phyloP scores from a whole-genome alignment of 2,329 filamentous ascomycete species.

The Ophiostoma ulmi region DNA sequence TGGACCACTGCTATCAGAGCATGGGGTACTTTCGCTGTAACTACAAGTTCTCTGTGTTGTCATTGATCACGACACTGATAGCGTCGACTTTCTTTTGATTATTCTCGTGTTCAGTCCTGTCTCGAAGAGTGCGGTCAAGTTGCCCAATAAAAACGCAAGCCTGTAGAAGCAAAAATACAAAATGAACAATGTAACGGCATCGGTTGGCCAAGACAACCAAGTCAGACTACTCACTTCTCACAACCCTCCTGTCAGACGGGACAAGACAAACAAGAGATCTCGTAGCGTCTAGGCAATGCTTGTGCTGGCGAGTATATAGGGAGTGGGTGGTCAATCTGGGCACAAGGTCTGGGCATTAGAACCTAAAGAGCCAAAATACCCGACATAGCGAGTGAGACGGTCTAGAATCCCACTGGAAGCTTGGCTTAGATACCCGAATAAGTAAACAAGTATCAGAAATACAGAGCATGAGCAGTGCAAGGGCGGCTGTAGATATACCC shows the following conservation, averaged over 20 bases:
- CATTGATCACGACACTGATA: not conserved
- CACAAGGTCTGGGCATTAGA: not conserved
- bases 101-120: not conserved
- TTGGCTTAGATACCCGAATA: too few species aligned
- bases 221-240: not conserved
- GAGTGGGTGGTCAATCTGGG: not conserved
- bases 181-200: not conserved
- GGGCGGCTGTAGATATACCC: too few species aligned
- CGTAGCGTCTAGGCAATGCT: constrained; percentile 3
- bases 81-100: not conserved
- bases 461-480: too few species aligned
- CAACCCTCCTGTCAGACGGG: constrained; percentile 6
- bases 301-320: not conserved
- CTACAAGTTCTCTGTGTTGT: not conserved
- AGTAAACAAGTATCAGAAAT: too few species aligned
- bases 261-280: not conserved
- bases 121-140: not conserved
- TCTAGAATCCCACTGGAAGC: not conserved
- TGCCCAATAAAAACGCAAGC: not conserved
- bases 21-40: not conserved
- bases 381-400: not conserved
- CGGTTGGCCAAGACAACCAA: not conserved
- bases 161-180: not conserved
- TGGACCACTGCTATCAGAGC: not conserved
- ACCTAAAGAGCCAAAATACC: not conserved